Base-by-base conservation (phyloP, 805 yeast species). In the Candida bentonensis region DNA sequence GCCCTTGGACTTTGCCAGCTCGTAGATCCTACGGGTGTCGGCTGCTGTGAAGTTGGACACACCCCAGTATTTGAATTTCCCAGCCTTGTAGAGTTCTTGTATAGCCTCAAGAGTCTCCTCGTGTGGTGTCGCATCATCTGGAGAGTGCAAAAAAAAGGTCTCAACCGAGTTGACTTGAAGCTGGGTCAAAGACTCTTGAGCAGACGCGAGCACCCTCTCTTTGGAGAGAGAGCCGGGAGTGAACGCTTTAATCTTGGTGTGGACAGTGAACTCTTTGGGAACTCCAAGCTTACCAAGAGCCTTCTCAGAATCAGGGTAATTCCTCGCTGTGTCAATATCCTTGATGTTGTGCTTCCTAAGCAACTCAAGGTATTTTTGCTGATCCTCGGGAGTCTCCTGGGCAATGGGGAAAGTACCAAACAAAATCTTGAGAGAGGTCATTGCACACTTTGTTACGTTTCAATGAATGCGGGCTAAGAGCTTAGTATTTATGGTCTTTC, bases 281-380 rank as follows among this genome's bases (percentile, higher is more conserved):
- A 46, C 45, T 21, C 41, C 46, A 9, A 44, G 44, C 21, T 46
- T 47, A 17, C 53, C 53, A 22, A 53, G 49, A 23, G 46, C 44
- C 34, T 48, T 47, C 43, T 51, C 52, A 40, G 54, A 50, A 13
- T 43, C 45, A 11, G 52, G 49, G 50, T 55, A 56, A 28, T 46
- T 47, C 15, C 55, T 45, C 3, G 59, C 60, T n/a, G 60, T 56
- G 41, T 55, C 60, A 39, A 52, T 22, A 34, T 56, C 59, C n/a
- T 36, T 36, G 42, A 55, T 49, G 7, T 52, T 54, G 25, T 43
- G 45, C 21, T 48, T 44, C 45, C 48, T 40, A 23, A 54, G 44
- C 23, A 41, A n/a, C 25, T 46, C 34, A 17, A 51, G 21, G 15
- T 44, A 30, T 23, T 40, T 30, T 25, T 44, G 23, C 13, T 25